These are phyloP conservation scores for Aureobasidium uvarum DNA, from an alignment of 2,329 filamentous ascomycete genomes.

Conservation along the genomic window DNA sequence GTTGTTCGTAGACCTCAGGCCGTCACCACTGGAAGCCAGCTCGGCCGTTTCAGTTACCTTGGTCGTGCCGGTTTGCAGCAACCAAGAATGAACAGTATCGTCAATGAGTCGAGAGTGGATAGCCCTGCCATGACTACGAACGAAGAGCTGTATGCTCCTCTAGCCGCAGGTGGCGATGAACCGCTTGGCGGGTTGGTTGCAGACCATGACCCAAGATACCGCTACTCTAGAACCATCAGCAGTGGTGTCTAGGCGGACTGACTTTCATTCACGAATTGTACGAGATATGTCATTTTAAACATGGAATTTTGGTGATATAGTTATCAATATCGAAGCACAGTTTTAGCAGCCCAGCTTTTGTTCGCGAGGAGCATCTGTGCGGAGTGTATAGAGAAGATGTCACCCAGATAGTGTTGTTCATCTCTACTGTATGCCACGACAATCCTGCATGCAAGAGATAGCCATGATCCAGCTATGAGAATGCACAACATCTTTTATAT, in stretches of 20 bases:
- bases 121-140: constrained; percentile 28
- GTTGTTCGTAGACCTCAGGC: constrained; percentile 26
- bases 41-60: constrained; percentile 28
- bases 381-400: not conserved
- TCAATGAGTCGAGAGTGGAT: constrained; percentile 23
- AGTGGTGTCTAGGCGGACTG: constrained; percentile 28
- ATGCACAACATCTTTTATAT: too few relatives aligned
- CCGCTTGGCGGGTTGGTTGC: constrained; percentile 27
- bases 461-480: too few relatives aligned
- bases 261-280: not conserved
- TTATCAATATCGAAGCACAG: not conserved
- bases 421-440: too few relatives aligned
- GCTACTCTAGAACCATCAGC: constrained; percentile 29
- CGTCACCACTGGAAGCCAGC: constrained; percentile 27
- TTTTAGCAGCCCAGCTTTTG: not conserved
- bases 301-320: not conserved
- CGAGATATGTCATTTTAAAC: not conserved
- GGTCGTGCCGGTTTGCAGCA: constrained; percentile 5
- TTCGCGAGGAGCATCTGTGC: not conserved
- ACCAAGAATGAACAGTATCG: constrained; percentile 8
- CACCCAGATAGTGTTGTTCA: too few relatives aligned
- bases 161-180: constrained; percentile 22
- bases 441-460: too few relatives aligned
- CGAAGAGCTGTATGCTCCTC: constrained; percentile 28
- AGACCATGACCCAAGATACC: constrained; percentile 24